Base-by-base conservation (phyloP, 139 green algal genomes). In the Tetraselmis chui region DNA sequence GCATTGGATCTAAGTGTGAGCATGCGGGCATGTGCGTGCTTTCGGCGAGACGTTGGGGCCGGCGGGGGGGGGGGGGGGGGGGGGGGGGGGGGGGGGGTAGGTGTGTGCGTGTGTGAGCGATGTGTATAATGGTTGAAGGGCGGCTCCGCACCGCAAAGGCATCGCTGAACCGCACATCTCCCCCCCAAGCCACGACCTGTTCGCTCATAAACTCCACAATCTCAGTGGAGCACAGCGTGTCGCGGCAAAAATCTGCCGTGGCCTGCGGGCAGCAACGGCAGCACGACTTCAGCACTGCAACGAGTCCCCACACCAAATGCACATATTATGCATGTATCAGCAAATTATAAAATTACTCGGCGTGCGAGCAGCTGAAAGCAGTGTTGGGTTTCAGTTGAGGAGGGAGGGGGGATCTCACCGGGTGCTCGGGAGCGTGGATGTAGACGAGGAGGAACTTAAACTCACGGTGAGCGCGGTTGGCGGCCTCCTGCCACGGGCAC, bases 381-480 rank as follows among this genome's bases (percentile, higher is more conserved):
- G 11, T 67, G 45, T 67, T 67, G 45, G 45, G 45, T 5, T 67
- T 5, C 11, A 25, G 45, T 5, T 25, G 45, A 67, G 45, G 45
- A 18, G 45, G 23, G 2, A 81, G 78, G 59, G 28, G 78, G 28
- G 58, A 29, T 23, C 83, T 0, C 31, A 93, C 91, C 83, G 94
- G 84, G 83, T 97, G 93, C 30, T 91, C 59, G 23, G 89, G 84
- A 0, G 89, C 84, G 31, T 97, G 93, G 25, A 97, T 88, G 88
- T 96, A 97, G 11, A 92, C 92, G 27, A 95, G 88, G 58, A 96
- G 86, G 75, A 96, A 96, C 45, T 89, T 91, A 84, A 87, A 92
- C 78, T 96, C 84, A 1, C 30, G 27, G 28, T 93, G 87, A 0
- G 93, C 93, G 25, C 84, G 77, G 1, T 59, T 76, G 0, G 88